Conservation (phyloP, 2,329 filamentous ascomycete genomes). For the Venturia pyrina region DNA sequence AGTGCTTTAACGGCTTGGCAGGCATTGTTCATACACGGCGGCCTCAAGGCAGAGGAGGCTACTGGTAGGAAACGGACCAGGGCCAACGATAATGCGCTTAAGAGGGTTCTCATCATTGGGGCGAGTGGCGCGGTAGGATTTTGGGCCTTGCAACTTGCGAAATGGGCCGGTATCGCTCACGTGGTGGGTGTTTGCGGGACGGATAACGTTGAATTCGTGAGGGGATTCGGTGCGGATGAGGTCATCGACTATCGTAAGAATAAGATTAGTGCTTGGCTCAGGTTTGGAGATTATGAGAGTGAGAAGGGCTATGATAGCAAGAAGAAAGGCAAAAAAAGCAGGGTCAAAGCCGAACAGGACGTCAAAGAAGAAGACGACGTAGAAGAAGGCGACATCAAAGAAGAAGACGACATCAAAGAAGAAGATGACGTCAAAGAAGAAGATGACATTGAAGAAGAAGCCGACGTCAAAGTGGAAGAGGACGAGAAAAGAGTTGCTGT, state of each 20-base stretch:
- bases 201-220: constrained; percentile 30
- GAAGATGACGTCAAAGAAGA: too few relatives aligned
- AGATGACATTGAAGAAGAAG: too few relatives aligned
- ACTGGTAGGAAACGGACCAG: not conserved
- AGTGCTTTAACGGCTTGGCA: constrained; percentile 12
- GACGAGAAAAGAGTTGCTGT: too few relatives aligned
- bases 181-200: constrained; percentile 32
- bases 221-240: constrained; percentile 29
- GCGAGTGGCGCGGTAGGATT: constrained; percentile 36
- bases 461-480: too few relatives aligned
- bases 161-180: constrained; percentile 23
- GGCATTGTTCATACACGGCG: constrained; percentile 12
- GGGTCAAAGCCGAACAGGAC: too few relatives aligned
- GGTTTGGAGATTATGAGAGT: constrained; percentile 15
- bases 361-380: too few relatives aligned
- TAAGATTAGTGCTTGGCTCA: constrained; percentile 25
- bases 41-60: constrained; percentile 16
- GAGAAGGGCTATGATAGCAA: too few relatives aligned
- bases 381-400: too few relatives aligned
- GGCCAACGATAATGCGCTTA: constrained; percentile 24
- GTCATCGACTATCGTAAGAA: constrained; percentile 31
- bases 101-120: constrained; percentile 27
- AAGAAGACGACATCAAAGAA: too few relatives aligned
- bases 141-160: constrained; percentile 35
- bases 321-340: not conserved